Evolutionary conservation across 805 yeast species (phyloP).

Genomic region (Kuraishia capsulata): DNA sequence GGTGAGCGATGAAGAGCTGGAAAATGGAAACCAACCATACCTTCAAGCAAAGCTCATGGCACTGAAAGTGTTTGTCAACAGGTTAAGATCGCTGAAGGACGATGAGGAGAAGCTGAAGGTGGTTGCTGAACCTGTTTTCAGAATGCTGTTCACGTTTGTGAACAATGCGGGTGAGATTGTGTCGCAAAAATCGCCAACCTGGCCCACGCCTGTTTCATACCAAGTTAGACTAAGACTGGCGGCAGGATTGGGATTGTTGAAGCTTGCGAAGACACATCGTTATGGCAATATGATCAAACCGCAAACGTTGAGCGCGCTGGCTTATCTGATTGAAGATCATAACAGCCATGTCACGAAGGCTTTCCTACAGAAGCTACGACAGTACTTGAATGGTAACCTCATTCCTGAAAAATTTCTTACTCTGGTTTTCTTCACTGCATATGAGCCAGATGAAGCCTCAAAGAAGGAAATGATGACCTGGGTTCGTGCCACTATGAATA

Average conservation of each 20-base stretch:
- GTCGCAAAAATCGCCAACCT: constrained; percentile 27
- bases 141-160: constrained; percentile 55
- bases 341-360: constrained; percentile 42
- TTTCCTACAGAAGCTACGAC: constrained; percentile 42
- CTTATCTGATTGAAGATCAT: constrained; percentile 61
- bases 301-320: constrained; percentile 38
- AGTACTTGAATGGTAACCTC: constrained; percentile 35
- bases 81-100: constrained; percentile 33
- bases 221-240: constrained; percentile 55
- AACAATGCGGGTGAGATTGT: constrained; percentile 75
- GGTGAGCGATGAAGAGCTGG: constrained; percentile 16
- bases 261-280: constrained; percentile 47
- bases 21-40: constrained; percentile 4
- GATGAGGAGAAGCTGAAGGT: constrained; percentile 29
- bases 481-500: constrained; percentile 51
- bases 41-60: constrained; percentile 26
- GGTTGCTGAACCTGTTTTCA: constrained; percentile 55
- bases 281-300: constrained; percentile 47
- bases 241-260: constrained; percentile 60
- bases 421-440: constrained; percentile 62
- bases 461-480: constrained; percentile 52
- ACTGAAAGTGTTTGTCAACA: constrained; percentile 48
- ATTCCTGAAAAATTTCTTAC: constrained; percentile 63
- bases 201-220: constrained; percentile 55
- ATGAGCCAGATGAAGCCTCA: constrained; percentile 54